Base-by-base conservation (phyloP, 371 early-diverging fungal species). In the Syncephalastrum contaminatum region DNA sequence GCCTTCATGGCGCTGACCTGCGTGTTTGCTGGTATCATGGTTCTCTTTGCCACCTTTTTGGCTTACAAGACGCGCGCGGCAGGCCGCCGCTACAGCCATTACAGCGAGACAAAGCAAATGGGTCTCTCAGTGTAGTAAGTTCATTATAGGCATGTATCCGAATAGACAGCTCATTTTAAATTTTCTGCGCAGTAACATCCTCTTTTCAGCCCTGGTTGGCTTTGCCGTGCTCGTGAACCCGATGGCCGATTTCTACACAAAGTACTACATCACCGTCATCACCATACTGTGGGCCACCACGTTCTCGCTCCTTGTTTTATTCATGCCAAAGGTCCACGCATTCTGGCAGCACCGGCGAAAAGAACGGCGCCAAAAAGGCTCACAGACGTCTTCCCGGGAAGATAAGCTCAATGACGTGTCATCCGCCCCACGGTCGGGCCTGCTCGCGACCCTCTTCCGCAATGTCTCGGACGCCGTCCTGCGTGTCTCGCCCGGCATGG, bases 61-160 rank as follows among this genome's bases (percentile, higher is more conserved):
- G 84, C 82, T 10, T 82, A 81, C 65, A 82, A 70, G 62, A 84
- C 82, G 41, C 66, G 84, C 10, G 64, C 76, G 42, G 84, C 81
- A 15, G 73, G 75, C 15, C 59, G 55, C 24, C 72, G 72, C 4
- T 80, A 82, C n/a, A 69, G 66, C 50, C 73, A 79, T 46, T 84
- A 84, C 46, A 82, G 81, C 45, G 84, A 84, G 52, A 81, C 81
- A 40, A 74, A 75, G n/a, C 84, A 82, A 46, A 84, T 84, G 55
- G 82, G 82, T 0, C 59, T 84, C 36, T 82, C 82, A 19, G 78
- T 84, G 20, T 84, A 84, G 84, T 83, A 80, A 80, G 81, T 76
- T 5, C 12, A 24, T 24, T n/a, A 21, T 8, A 8, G 25, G 18
- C n/a, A 14, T 46, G 7, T 25, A 21, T 39, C 2, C 0, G 19